Conservation (phyloP, 2,329 filamentous ascomycete species). For the Karstenula rhodostoma region DNA sequence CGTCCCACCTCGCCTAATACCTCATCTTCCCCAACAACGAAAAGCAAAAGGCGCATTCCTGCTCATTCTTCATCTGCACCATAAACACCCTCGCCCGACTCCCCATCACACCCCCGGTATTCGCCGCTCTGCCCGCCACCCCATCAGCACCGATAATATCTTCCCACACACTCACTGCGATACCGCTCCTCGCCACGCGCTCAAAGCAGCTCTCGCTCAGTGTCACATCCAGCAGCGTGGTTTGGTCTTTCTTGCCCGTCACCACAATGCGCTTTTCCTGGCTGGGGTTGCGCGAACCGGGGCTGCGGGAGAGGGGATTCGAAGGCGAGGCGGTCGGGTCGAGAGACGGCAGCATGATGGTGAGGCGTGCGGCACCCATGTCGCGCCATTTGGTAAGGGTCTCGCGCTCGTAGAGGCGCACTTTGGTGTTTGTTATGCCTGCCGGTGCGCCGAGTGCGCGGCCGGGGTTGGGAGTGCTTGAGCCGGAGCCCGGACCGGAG, state of each 20-base stretch:
- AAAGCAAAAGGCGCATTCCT: conserved; percentile 59
- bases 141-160: conserved; percentile 53
- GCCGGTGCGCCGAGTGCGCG: conserved; percentile 57
- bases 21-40: conserved; percentile 59
- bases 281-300: conserved; percentile 52
- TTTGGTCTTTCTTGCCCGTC: conserved; percentile 71
- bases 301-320: conserved; percentile 22
- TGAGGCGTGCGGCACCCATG: conserved; percentile 82
- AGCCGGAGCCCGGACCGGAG: conserved; percentile 47
- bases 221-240: conserved; percentile 78
- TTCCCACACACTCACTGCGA: conserved; percentile 89
- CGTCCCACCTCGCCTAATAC: conserved; percentile 43
- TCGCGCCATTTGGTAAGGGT: conserved; percentile 84
- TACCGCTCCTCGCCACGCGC: conserved; percentile 81
- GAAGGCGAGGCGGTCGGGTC: conserved; percentile 28
- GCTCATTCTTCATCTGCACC: conserved; percentile 63
- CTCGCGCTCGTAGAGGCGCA: conserved; percentile 84
- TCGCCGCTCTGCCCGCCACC: conserved; percentile 68
- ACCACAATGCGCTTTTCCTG: conserved; percentile 87
- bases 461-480: conserved; percentile 41
- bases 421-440: conserved; percentile 81
- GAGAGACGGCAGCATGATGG: conserved; percentile 73
- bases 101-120: conserved; percentile 64
- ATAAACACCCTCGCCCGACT: conserved; percentile 69
- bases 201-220: conserved; percentile 86